Evolutionary conservation across 306 rosid species (phyloP).

Genomic region (Carpinus viminea): DNA sequence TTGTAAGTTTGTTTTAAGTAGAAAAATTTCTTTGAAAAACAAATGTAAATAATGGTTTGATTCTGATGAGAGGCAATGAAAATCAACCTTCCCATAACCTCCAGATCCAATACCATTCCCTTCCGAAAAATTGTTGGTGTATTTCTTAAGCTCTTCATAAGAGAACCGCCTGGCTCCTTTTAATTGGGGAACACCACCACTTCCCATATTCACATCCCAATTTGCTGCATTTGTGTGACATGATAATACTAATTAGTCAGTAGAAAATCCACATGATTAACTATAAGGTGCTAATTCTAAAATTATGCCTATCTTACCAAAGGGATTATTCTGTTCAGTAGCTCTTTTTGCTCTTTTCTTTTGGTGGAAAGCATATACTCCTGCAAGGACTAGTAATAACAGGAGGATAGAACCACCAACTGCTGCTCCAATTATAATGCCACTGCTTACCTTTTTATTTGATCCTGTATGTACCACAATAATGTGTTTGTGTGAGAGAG

Average conservation of each 20-base stretch:
- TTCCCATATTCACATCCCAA: constrained; percentile 45
- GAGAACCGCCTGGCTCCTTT: constrained; percentile 69
- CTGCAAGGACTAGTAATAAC: constrained; percentile 44
- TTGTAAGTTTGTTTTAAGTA: too few relatives aligned
- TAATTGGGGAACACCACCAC: constrained; percentile 38
- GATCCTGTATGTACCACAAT: background rate
- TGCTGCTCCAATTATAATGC: constrained; percentile 59
- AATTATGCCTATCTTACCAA: constrained; percentile 21
- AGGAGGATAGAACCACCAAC: constrained; percentile 57
- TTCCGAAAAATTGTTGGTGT: constrained; percentile 48
- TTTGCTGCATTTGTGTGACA: constrained; percentile 41
- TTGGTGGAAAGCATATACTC: constrained; percentile 48
- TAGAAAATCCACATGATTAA: background rate
- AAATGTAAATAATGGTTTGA: too few relatives aligned
- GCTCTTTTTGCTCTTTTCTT: constrained; percentile 49
- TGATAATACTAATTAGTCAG: background rate
- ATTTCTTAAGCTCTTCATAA: constrained; percentile 63
- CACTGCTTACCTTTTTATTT: constrained; percentile 33
- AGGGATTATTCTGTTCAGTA: constrained; percentile 39
- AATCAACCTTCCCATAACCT: constrained; percentile 75
- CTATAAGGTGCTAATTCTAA: background rate
- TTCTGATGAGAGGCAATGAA: background rate
- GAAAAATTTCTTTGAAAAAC: too few relatives aligned
- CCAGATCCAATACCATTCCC: constrained; percentile 57
- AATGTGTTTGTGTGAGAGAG: background rate